These are phyloP conservation scores for Caryopteris hybrid DNA, from an alignment of 305 asterid species.

Conservation along the genomic window DNA sequence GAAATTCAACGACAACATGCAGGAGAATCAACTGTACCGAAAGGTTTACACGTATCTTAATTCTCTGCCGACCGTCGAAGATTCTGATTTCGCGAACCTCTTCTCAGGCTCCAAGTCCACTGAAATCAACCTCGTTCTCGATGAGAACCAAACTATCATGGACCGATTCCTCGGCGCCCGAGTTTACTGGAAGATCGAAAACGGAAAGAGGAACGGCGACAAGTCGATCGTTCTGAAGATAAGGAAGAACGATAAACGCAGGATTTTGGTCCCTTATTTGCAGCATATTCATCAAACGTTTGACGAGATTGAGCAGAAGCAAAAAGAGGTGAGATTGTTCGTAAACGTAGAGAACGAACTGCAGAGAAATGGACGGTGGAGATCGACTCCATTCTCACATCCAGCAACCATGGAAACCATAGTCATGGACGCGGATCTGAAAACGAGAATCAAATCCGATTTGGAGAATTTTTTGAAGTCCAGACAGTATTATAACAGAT, in stretches of 20 bases:
- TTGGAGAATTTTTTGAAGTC: constrained; percentile 64
- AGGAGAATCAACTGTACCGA: constrained; percentile 69
- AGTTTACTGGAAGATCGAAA: constrained; percentile 53
- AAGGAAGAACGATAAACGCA: constrained; percentile 59
- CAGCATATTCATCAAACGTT: constrained; percentile 57
- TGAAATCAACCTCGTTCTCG: constrained; percentile 64
- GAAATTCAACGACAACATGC: constrained; percentile 75
- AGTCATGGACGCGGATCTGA: constrained; percentile 81
- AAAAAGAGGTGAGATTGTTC: constrained; percentile 55
- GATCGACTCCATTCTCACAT: constrained; percentile 58
- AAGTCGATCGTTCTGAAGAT: constrained; percentile 53
- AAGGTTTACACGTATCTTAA: constrained; percentile 65
- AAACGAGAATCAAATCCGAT: constrained; percentile 66
- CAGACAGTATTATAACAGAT: constrained; percentile 69
- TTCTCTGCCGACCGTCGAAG: constrained; percentile 67
- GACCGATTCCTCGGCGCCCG: constrained; percentile 73
- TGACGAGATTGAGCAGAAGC: constrained; percentile 71
- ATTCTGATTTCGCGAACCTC: constrained; percentile 78
- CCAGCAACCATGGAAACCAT: constrained; percentile 75
- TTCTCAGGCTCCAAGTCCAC: constrained; percentile 55
- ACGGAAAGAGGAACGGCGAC: constrained; percentile 19
- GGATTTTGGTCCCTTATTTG: constrained; percentile 60
- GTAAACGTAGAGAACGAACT: constrained; percentile 49
- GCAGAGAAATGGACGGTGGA: constrained; percentile 66
- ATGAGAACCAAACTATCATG: constrained; percentile 41